phyloP scores from a whole-genome alignment of 257 asterid genomes.

The Sherardia arvensis region DNA sequence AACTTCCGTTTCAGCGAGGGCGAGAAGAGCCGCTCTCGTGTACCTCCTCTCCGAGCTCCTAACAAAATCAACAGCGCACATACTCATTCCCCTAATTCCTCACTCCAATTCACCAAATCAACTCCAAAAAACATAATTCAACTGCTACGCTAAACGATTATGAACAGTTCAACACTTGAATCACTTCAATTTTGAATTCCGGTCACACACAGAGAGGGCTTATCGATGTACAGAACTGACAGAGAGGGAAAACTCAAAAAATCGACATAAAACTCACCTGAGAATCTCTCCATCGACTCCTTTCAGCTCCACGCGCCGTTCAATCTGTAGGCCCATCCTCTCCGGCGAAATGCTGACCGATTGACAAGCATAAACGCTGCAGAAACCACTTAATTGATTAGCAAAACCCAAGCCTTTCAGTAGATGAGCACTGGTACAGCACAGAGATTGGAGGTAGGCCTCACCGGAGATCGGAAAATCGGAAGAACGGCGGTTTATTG shows the following conservation, averaged over 20 bases:
- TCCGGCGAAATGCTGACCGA: neutral
- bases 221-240: neutral
- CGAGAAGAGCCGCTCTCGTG: conserved; percentile 30
- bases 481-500: neutral
- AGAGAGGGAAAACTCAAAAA: neutral
- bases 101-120: neutral
- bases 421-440: neutral
- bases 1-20: conserved; percentile 21
- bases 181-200: no score
- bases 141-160: neutral
- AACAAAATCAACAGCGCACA: neutral
- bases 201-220: no score
- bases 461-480: neutral
- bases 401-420: neutral
- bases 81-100: neutral
- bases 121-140: neutral
- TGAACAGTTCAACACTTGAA: neutral
- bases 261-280: neutral
- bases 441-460: neutral
- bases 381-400: neutral
- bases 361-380: neutral
- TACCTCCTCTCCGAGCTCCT: conserved; percentile 7
- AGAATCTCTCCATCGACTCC: neutral
- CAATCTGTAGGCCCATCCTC: conserved; percentile 10
- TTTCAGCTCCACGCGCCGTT: conserved; percentile 5